Base-by-base conservation (phyloP, 2,329 filamentous ascomycete genomes). In the Laburnicola sp. region DNA sequence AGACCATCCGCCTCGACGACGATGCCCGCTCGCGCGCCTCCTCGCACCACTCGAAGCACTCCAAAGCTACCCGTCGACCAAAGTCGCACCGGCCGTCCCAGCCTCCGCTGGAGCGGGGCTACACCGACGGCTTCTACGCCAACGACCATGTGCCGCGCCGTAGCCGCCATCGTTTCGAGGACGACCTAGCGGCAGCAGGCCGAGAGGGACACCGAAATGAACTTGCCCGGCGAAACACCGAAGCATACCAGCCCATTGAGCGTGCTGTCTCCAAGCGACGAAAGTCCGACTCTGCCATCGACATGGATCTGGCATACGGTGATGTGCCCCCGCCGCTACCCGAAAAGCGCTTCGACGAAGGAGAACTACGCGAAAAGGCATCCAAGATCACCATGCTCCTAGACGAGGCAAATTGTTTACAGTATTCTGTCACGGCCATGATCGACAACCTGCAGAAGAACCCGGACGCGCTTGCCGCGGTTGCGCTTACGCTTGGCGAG, bases 251-350 rank as follows among this genome's bases (percentile, higher is more conserved):
- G 8, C 52, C 55, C 39, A 50, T 21, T 9, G 50, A 62, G 26
- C 50, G 43, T 23, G 41, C 31, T 31, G 63, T 43, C 50, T 47
- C 63, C 6, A 54, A 55, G 23, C 74, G 74, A 39, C 68, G 72
- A 31, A 65, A 73, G 16, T 76, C 75, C 9, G 61, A 70, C 26
- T 63, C 73, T 22, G 78, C 85, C 48, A 86, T 96, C 62, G 93
- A 97, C 66, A 91, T 96, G 89, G 82, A 96, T 68, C 80, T 97
- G 6, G 93, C 93, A 6, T 97, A 97, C 65, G 93, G 93, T 53
- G 86, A 89, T 45, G 79, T 94, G 0, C 89, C 88, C 1, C 85
- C 89, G 50, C 83, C 91, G 62, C 74, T 90, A 9, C 77, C 74
- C 69, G 74, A 72, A 61, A 77, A 64, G 44, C 68, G 75, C 34